Evolutionary conservation across 1,284 basidiomycete genomes (phyloP), one percentile per base, ranked within the genome.

Genomic region (Singerocomus rubriflavus): DNA sequence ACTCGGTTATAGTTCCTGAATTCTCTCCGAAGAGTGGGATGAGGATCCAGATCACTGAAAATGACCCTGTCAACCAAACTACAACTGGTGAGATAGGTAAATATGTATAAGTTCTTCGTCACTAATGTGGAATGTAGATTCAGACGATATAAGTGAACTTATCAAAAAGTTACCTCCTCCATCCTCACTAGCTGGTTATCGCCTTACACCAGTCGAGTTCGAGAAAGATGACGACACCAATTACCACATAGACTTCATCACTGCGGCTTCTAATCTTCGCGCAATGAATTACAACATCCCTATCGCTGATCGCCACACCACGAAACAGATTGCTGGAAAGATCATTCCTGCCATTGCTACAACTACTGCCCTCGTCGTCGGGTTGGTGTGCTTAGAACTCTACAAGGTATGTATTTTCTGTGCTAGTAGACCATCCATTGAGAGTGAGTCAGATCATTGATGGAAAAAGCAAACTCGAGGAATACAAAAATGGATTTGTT

Each of bases 301-400:
- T 46, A 76, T 82, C 25, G 93, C 95, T 12, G 93, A 98, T 72
- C 82, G 87, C 51, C 95, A 99, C 74, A 84, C 88, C 55, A 99
- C 96, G 37, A 99, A 99, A 77, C 91, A 97, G 68, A 98, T 99
- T 65, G 98, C 97, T 4, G 97, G 97, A 51, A 99, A 99, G 79
- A 99, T 99, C 64, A 99, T 99, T 58, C 97, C 97, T 47, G 97
- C 97, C 14, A 99, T 99, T 64, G 97, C 97, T 21, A 99, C 98
- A 1, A 99, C 97, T 1, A 99, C 98, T 2, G 88, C 94, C 14
- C 81, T 98, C 39, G 92, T 97, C 30, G 94, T 94, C 29, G 97
- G 97, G 27, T 73, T 99, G 49, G 94, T 98, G 41, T 98, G 95
- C 71, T 71, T 99, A 51, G 97, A 99, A 73, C 80, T 99, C 45